Percentiles rank a stretch among this genome's conserved stretches.
Conservation (phyloP, 2,329 filamentous ascomycete species). For the Nannizziopsis arthrosporioides region DNA sequence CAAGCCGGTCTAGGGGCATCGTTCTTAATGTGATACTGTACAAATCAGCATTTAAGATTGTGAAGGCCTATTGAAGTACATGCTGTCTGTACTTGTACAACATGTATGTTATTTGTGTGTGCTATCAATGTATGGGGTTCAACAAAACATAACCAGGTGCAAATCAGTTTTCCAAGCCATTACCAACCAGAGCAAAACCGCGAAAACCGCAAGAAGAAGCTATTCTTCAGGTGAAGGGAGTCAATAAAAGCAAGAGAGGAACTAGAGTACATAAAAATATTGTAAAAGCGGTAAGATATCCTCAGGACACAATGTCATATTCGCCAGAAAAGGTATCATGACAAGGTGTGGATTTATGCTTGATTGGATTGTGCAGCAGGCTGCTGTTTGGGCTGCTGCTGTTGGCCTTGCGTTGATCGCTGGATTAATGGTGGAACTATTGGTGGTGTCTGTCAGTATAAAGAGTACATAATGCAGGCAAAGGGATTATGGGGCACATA, state of each 20-base stretch:
- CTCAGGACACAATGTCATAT: not conserved
- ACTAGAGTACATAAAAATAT: not conserved
- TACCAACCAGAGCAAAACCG: not conserved
- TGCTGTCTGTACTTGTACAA: no score
- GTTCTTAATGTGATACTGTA: no score
- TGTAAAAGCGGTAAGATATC: not conserved
- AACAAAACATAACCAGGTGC: no score
- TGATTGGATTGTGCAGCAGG: no score
- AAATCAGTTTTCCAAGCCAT: no score
- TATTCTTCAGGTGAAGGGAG: not conserved
- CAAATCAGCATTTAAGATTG: no score
- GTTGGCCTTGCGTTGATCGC: not conserved
- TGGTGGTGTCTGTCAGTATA: not conserved
- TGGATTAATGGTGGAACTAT: constrained; percentile 6
- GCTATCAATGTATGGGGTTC: no score
- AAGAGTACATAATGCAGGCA: not conserved
- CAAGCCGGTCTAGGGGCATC: no score
- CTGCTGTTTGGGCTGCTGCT: not conserved
- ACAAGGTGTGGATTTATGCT: not conserved
- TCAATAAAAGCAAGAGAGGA: not conserved
- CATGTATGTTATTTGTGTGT: no score
- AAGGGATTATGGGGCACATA: constrained; percentile 22
- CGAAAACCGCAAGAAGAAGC: no score
- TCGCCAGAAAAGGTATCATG: not conserved
- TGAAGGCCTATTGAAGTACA: no score